Percentiles rank a stretch among this genome's conserved stretches.
Conservation (phyloP, 192 early-diverging fungal genomes). For the Gamsiella multidivaricata region DNA sequence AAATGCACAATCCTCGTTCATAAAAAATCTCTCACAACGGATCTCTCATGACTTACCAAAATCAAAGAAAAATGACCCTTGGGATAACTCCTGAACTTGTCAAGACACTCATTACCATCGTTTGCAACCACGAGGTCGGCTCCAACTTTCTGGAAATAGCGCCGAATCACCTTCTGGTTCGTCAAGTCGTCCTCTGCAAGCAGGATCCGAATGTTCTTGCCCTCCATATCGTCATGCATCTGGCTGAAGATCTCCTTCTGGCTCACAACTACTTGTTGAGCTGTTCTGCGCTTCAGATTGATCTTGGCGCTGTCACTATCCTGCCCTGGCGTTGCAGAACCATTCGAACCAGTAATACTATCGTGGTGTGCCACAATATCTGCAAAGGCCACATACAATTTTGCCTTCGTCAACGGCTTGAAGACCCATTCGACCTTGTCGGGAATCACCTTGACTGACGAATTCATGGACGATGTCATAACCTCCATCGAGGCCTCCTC, state of each 20-base stretch:
- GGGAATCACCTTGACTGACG: conserved; percentile 38
- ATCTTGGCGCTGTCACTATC: conserved; percentile 6
- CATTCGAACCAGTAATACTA: conserved; percentile 1
- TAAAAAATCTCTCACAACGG: too few relatives aligned
- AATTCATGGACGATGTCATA: neutral
- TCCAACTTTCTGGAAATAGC: conserved; percentile 61
- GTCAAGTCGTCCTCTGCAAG: conserved; percentile 69
- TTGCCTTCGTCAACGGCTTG: conserved; percentile 65
- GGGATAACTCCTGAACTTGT: conserved; percentile 57
- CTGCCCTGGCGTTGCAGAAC: neutral
- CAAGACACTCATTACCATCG: conserved; percentile 61
- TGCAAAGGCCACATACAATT: conserved; percentile 60
- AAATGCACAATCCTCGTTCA: neutral
- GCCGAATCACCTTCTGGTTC: conserved; percentile 66
- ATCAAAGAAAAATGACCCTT: conserved; percentile 60
- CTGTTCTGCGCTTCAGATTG: conserved; percentile 46
- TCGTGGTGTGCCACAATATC: conserved; percentile 33
- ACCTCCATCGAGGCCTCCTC: conserved; percentile 39
- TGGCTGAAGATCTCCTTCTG: conserved; percentile 64
- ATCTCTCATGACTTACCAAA: conserved; percentile 58
- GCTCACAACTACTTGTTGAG: conserved; percentile 57
- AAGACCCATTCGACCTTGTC: conserved; percentile 63
- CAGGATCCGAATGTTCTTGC: conserved; percentile 59
- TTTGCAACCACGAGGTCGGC: conserved; percentile 57
- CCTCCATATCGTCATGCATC: conserved; percentile 63